Percentiles rank a stretch among this genome's conserved stretches.
Conservation (phyloP, 73 alveolate species). For the Blepharisma stoltei region DNA sequence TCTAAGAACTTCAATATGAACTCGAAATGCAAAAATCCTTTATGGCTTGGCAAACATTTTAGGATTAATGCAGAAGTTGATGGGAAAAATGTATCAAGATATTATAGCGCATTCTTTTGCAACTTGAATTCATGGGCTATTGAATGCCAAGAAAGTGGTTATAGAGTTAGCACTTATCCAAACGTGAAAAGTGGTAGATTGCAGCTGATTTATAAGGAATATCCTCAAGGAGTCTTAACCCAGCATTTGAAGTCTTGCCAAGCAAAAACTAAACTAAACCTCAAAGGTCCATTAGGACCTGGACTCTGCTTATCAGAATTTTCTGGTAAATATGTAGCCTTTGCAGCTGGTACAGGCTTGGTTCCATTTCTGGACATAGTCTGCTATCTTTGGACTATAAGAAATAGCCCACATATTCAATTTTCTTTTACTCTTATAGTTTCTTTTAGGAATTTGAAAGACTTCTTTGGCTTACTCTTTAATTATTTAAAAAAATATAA, state of each 20-base stretch:
- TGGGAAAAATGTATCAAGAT: background rate
- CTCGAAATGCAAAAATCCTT: background rate
- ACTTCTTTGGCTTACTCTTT: conserved; percentile 8
- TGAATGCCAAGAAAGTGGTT: background rate
- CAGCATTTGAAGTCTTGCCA: background rate
- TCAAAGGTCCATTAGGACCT: conserved; percentile 21
- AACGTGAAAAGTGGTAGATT: background rate
- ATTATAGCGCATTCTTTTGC: background rate
- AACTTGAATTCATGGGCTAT: background rate
- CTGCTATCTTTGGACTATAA: background rate
- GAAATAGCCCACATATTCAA: background rate
- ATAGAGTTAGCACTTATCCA: background rate
- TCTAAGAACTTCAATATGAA: background rate
- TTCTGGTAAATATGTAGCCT: background rate
- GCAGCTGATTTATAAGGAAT: conserved; percentile 2
- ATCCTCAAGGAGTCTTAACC: conserved; percentile 18
- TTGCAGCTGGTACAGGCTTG: conserved; percentile 24
- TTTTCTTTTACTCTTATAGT: background rate
- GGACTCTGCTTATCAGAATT: background rate
- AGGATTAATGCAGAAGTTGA: background rate
- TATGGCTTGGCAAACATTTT: conserved; percentile 15
- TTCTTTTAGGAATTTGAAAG: conserved; percentile 18
- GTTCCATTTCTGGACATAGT: conserved; percentile 19
- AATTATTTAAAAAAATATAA: too few species aligned
- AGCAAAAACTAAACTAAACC: background rate